phyloP scores from a whole-genome alignment of 345 rosid species.

The Eucalyptus sp. region DNA sequence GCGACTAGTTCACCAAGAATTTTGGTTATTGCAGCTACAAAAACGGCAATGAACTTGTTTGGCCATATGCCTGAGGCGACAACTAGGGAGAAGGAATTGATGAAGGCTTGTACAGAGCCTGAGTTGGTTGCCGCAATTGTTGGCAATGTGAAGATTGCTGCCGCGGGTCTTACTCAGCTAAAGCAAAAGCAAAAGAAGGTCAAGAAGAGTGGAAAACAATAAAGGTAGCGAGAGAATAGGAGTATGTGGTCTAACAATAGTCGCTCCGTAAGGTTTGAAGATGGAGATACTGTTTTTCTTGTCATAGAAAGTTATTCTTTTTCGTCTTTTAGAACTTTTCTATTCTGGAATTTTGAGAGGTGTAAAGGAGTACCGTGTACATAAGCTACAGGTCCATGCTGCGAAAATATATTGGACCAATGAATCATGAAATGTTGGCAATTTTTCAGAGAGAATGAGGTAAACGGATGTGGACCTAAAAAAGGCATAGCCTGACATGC shows the following conservation, averaged over 20 bases:
- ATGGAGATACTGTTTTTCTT: background rate
- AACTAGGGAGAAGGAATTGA: constrained; percentile 82
- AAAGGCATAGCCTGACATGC: background rate
- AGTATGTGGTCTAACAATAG: background rate
- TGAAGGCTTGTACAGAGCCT: constrained; percentile 93
- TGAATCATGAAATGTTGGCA: background rate
- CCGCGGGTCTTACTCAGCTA: constrained; percentile 88
- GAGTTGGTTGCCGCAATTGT: constrained; percentile 90
- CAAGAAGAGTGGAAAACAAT: constrained; percentile 31
- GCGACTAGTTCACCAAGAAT: background rate
- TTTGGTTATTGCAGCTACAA: constrained; percentile 45
- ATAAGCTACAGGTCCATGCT: background rate
- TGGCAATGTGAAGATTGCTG: constrained; percentile 79
- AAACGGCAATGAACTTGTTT: constrained; percentile 85
- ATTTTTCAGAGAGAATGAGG: background rate
- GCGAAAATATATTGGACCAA: background rate
- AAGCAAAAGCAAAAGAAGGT: constrained; percentile 96
- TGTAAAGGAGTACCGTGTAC: background rate
- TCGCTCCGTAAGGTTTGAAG: background rate
- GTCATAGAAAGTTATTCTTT: background rate
- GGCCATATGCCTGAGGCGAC: constrained; percentile 79
- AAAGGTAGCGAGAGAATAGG: background rate
- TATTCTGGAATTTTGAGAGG: background rate
- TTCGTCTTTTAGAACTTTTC: background rate
- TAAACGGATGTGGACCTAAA: background rate